Evolutionary conservation across 768 basidiomycete species (phyloP).

Genomic region (Tulasnella sp.): DNA sequence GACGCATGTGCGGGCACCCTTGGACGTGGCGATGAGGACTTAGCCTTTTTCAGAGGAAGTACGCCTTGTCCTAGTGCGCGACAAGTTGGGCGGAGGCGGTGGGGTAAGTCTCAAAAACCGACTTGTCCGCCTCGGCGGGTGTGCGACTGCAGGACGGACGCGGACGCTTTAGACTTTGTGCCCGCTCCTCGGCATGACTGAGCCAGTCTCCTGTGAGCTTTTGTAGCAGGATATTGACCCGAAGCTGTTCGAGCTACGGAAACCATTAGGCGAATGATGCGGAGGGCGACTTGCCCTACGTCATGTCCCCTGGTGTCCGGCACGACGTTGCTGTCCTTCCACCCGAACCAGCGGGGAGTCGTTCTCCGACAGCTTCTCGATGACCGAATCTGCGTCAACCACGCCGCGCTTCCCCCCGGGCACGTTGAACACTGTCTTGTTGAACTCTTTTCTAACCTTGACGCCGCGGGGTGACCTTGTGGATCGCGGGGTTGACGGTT

Average conservation of each 20-base stretch:
- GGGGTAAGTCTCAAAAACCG: conserved; percentile 79
- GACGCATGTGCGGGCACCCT: conserved; percentile 62
- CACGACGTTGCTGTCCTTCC: conserved; percentile 81
- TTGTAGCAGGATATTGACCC: conserved; percentile 84
- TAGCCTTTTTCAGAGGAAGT: conserved; percentile 81
- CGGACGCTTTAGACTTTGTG: conserved; percentile 65
- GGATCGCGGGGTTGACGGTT: too few relatives aligned
- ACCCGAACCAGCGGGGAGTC: conserved; percentile 97
- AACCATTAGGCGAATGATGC: conserved; percentile 94
- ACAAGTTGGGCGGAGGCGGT: conserved; percentile 75
- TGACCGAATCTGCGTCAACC: conserved; percentile 65
- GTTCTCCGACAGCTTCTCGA: conserved; percentile 84
- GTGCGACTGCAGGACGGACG: conserved; percentile 79
- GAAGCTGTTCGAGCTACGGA: conserved; percentile 82
- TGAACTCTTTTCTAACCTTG: conserved; percentile 95
- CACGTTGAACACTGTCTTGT: conserved; percentile 88
- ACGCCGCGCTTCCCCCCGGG: conserved; percentile 92
- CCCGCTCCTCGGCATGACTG: conserved; percentile 89
- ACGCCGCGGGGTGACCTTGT: conserved; percentile 95
- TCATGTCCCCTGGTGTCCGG: conserved; percentile 93
- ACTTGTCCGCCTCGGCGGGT: conserved; percentile 57
- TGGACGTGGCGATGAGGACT: conserved; percentile 48
- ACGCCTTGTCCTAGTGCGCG: conserved; percentile 85
- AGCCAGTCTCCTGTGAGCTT: conserved; percentile 97
- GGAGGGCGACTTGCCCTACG: conserved; percentile 91